A percentile compares a stretch with the other conserved stretches of the same genome.
phyloP scores from a whole-genome alignment of 2,329 filamentous ascomycete species.

The Acrodontium crateriforme region DNA sequence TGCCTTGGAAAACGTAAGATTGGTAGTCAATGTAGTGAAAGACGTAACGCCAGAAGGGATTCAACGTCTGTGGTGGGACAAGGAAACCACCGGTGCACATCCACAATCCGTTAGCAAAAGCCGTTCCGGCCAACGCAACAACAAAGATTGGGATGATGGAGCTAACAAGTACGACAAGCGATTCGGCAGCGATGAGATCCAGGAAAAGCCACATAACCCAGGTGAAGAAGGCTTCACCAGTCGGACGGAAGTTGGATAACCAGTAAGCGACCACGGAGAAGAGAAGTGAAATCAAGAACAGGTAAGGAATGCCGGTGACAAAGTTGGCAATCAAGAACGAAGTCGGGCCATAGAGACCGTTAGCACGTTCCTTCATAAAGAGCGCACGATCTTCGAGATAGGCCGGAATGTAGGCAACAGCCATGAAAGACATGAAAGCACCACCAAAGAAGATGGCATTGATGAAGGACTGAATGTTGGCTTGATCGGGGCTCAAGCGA shows the following conservation, averaged over 20 bases:
- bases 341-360: slow-evolving; percentile 64
- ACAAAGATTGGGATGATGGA: slow-evolving; percentile 68
- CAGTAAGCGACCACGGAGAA: slow-evolving; percentile 69
- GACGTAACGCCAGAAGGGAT: slow-evolving; percentile 74
- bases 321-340: slow-evolving; percentile 69
- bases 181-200: slow-evolving; percentile 69
- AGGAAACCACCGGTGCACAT: slow-evolving; percentile 79
- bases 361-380: slow-evolving; percentile 64
- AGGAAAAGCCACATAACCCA: slow-evolving; percentile 79
- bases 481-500: slow-evolving; percentile 52
- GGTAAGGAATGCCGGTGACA: slow-evolving; percentile 64
- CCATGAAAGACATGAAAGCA: slow-evolving; percentile 41
- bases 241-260: slow-evolving; percentile 61
- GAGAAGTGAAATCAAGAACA: slow-evolving; percentile 62
- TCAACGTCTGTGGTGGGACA: slow-evolving; percentile 57
- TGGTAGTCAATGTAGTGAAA: slow-evolving; percentile 87
- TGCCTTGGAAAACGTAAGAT: slow-evolving; percentile 72
- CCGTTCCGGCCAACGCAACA: slow-evolving; percentile 61
- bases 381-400: slow-evolving; percentile 66
- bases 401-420: slow-evolving; percentile 67
- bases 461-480: slow-evolving; percentile 65
- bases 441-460: slow-evolving; percentile 56
- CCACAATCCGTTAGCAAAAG: slow-evolving; percentile 81
- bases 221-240: slow-evolving; percentile 53
- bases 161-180: slow-evolving; percentile 63